Conservation (phyloP, 371 early-diverging fungal genomes). For the Mucor mucedo region DNA sequence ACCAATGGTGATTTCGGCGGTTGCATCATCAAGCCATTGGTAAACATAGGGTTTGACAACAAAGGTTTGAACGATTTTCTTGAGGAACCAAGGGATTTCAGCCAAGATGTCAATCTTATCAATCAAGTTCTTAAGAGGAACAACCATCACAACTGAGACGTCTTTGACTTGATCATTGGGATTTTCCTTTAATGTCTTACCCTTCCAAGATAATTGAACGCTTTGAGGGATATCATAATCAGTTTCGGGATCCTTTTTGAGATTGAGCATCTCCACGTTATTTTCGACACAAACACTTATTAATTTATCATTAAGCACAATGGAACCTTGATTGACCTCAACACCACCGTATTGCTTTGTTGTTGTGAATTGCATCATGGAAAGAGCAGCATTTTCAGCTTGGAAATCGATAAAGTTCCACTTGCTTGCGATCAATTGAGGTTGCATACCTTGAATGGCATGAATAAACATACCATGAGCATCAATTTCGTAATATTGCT, state of each 20-base stretch:
- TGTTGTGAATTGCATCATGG: conserved; percentile 84
- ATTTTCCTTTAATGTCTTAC: conserved; percentile 67
- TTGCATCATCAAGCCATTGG: conserved; percentile 80
- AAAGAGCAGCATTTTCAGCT: conserved; percentile 61
- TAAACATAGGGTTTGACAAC: conserved; percentile 94
- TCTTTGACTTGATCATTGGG: conserved; percentile 59
- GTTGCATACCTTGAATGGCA: conserved; percentile 85
- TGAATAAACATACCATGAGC: conserved; percentile 84
- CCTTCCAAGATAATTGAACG: conserved; percentile 73
- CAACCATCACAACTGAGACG: conserved; percentile 65
- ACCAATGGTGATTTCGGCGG: conserved; percentile 69
- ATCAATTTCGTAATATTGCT: conserved; percentile 63
- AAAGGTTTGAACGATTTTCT: conserved; percentile 89
- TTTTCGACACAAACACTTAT: conserved; percentile 80
- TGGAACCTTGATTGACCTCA: conserved; percentile 76
- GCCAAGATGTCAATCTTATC: conserved; percentile 86
- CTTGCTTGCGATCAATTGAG: conserved; percentile 82
- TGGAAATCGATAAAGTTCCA: conserved; percentile 86
- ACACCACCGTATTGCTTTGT: conserved; percentile 75
- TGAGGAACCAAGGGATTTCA: conserved; percentile 87
- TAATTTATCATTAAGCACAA: conserved; percentile 71
- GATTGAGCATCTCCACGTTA: conserved; percentile 56
- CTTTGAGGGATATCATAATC: conserved; percentile 82
- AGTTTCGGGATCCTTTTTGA: conserved; percentile 68
- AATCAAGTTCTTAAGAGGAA: conserved; percentile 64